Evolutionary conservation across 306 rosid genomes (phyloP).

Genomic region (Lathyrus tuberosus): DNA sequence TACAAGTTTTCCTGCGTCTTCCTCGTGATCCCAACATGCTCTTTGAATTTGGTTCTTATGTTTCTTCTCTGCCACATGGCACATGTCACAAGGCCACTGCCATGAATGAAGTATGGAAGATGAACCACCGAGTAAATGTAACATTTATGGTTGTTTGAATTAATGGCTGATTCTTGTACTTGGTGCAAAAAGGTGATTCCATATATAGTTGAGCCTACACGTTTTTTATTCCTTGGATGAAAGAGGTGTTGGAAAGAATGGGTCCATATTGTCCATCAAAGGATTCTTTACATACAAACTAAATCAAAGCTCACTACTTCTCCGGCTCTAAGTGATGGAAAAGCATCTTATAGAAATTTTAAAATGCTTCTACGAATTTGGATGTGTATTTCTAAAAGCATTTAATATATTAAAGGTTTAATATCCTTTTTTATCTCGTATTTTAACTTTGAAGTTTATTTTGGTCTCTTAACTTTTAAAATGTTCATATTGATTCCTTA

Average conservation of each 20-base stretch:
- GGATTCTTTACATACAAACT: too few species aligned
- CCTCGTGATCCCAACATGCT: conserved; percentile 1
- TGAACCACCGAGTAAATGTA: background rate
- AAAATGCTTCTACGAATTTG: too few species aligned
- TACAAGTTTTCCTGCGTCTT: background rate
- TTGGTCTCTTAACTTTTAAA: too few species aligned
- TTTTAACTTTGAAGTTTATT: too few species aligned
- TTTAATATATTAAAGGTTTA: too few species aligned
- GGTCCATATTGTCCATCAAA: background rate
- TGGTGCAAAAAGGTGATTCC: background rate
- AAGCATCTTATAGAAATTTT: too few species aligned
- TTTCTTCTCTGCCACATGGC: conserved; percentile 4
- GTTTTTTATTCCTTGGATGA: background rate
- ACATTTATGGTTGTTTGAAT: conserved; percentile 3
- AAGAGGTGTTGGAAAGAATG: background rate
- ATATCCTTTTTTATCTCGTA: too few species aligned
- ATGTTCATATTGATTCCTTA: too few species aligned
- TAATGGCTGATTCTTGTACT: background rate
- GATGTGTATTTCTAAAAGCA: too few species aligned
- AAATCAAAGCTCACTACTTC: too few species aligned
- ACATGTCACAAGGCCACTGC: background rate
- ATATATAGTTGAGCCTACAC: background rate
- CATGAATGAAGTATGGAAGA: background rate
- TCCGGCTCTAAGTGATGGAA: too few species aligned
- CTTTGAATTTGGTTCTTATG: background rate